phyloP scores from a whole-genome alignment of 2,329 filamentous ascomycete genomes.

The Chaetomiaceae sp. region DNA sequence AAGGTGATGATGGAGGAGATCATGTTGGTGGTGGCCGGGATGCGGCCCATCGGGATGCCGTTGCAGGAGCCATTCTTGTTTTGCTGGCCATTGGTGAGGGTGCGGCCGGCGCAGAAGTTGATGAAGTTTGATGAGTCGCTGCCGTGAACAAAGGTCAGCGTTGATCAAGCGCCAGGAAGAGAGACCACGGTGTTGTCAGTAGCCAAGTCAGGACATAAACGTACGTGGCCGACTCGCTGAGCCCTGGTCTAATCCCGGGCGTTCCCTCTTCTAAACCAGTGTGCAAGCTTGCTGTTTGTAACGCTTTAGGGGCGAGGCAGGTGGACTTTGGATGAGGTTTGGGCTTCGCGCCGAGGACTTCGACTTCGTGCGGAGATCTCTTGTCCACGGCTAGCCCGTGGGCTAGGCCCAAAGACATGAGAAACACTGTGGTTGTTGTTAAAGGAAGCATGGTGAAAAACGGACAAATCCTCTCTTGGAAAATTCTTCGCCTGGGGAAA shows the following conservation, averaged over 20 bases:
- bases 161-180: too few species aligned
- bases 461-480: neutral
- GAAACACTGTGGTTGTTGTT: neutral
- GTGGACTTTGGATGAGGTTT: neutral
- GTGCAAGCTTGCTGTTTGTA: conserved; percentile 40
- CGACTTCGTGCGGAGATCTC: neutral
- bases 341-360: neutral
- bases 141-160: neutral
- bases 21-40: conserved; percentile 49
- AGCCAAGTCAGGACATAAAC: conserved; percentile 10
- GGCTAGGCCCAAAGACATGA: neutral
- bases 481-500: neutral
- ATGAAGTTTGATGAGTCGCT: conserved; percentile 46
- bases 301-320: conserved; percentile 35
- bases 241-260: conserved; percentile 28
- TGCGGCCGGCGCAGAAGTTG: conserved; percentile 54
- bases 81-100: conserved; percentile 52
- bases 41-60: conserved; percentile 54
- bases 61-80: conserved; percentile 50
- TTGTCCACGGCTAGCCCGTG: neutral
- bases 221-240: conserved; percentile 43
- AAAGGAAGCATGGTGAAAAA: neutral
- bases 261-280: conserved; percentile 37
- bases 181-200: too few species aligned
- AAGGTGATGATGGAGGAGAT: conserved; percentile 49